Evolutionary conservation across 164 flowering plant genomes (phyloP), one percentile per base, ranked within the genome.

Genomic region (Umbilicus rupestris): DNA sequence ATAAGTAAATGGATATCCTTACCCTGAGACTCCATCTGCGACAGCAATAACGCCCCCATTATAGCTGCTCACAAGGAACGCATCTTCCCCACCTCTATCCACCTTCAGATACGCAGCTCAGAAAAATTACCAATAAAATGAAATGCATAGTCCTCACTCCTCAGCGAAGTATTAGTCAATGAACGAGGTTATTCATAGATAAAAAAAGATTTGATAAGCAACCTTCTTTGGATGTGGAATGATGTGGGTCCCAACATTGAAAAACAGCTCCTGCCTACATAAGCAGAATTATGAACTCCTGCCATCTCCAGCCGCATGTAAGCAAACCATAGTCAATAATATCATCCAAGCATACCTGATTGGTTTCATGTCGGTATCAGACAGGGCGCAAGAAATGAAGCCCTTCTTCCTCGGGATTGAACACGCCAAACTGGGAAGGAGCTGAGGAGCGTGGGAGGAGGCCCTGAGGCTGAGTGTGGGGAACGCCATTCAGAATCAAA

Each of bases 21-120:
- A 92, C 98, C 94, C 96, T 62, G 97, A 93, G 70, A 93, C 98
- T 59, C 98, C 98, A 77, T 93, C 98, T 47, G 98, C 96, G 65
- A 93, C 79, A 22, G 88, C 92, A 78, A 90, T 76, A 65, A 87
- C 87, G 70, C 96, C 97, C 6, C 96, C 92, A 67, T 78, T 77
- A 68, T 72, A 78, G 73, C 74, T 74, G 73, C 96, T 87, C 39
- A 90, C 83, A 50, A 90, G 82, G 74, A 88, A 86, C 15, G 94
- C 97, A 83, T 93, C 97, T 74, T 93, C 98, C 50, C 98, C 98
- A 42, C 98, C 98, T 76, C 55, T 85, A 9, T 86, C 97, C 62
- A 87, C 79, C 98, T 92, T 77, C 7, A 49, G 30, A 59, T 71
- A 66, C 28, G 44, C 52, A 62, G 55, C 20, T 9, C 46, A 65